These are phyloP conservation scores for Tetracladium marchalianum DNA, from an alignment of 495 filamentous ascomycete genomes.

Conservation along the genomic window DNA sequence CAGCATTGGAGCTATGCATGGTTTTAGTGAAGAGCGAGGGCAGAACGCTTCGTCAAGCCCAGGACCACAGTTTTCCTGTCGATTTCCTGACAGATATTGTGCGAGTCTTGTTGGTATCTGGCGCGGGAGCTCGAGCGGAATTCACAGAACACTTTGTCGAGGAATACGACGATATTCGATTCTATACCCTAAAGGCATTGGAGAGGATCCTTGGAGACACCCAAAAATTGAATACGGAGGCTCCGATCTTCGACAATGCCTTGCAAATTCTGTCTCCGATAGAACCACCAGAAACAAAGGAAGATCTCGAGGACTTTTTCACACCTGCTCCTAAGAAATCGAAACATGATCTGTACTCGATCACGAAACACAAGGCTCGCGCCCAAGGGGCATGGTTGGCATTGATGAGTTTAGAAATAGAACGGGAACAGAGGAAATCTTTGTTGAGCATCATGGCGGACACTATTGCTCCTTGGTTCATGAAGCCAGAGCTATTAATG, in stretches of 20 bases:
- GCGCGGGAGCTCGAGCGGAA: conserved; percentile 49
- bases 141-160: conserved; percentile 71
- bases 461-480: conserved; percentile 81
- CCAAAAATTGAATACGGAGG: conserved; percentile 26
- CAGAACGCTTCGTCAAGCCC: conserved; percentile 45
- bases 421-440: conserved; percentile 65
- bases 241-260: conserved; percentile 38
- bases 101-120: conserved; percentile 46
- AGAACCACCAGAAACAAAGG: conserved; percentile 50
- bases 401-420: conserved; percentile 56
- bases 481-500: conserved; percentile 78
- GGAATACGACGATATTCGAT: conserved; percentile 75
- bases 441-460: conserved; percentile 63
- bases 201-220: conserved; percentile 35
- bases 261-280: conserved; percentile 57
- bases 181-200: conserved; percentile 62
- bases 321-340: conserved; percentile 39
- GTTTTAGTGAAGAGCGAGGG: conserved; percentile 70
- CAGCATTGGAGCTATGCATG: conserved; percentile 70
- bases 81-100: conserved; percentile 55
- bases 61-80: conserved; percentile 55
- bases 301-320: conserved; percentile 60
- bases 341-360: conserved; percentile 40
- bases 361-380: conserved; percentile 55
- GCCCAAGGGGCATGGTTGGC: conserved; percentile 81